These are phyloP conservation scores for Lagerstroemia speciosa DNA, from an alignment of 345 rosid genomes.

Conservation along the genomic window DNA sequence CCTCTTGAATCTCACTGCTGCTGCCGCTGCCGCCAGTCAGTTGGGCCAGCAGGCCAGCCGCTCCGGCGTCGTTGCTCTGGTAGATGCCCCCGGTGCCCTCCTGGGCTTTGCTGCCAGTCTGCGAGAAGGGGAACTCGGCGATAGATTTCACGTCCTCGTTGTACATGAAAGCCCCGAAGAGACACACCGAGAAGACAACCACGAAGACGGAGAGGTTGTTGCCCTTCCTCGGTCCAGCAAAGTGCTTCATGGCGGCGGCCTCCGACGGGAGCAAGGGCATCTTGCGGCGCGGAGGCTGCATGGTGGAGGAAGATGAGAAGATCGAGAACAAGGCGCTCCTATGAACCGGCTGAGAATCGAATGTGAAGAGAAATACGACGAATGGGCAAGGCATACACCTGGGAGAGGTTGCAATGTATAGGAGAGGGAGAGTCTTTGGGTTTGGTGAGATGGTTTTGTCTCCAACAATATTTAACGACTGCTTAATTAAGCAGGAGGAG, in stretches of 20 bases:
- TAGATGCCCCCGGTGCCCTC: too few species aligned
- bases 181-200: constrained; percentile 38
- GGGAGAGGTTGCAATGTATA: constrained; percentile 8
- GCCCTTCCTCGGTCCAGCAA: constrained; percentile 22
- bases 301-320: constrained; percentile 11
- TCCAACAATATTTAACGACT: constrained; percentile 26
- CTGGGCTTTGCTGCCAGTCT: constrained; percentile 34
- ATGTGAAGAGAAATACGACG: neutral
- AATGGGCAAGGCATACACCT: neutral
- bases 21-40: neutral
- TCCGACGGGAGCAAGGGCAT: constrained; percentile 24
- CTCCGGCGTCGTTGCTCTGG: too few species aligned
- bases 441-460: constrained; percentile 66
- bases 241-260: constrained; percentile 43
- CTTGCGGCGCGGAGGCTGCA: constrained; percentile 42
- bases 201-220: constrained; percentile 51
- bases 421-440: constrained; percentile 7
- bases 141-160: constrained; percentile 62
- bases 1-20: constrained; percentile 1
- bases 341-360: too few species aligned
- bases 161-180: constrained; percentile 66
- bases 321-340: too few species aligned
- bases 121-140: constrained; percentile 67
- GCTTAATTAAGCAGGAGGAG: constrained; percentile 8
- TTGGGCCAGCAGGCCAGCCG: too few species aligned